Evolutionary conservation across 768 basidiomycete genomes (phyloP), one percentile per base, ranked within the genome.

Genomic region (Chalciporus piperatus): DNA sequence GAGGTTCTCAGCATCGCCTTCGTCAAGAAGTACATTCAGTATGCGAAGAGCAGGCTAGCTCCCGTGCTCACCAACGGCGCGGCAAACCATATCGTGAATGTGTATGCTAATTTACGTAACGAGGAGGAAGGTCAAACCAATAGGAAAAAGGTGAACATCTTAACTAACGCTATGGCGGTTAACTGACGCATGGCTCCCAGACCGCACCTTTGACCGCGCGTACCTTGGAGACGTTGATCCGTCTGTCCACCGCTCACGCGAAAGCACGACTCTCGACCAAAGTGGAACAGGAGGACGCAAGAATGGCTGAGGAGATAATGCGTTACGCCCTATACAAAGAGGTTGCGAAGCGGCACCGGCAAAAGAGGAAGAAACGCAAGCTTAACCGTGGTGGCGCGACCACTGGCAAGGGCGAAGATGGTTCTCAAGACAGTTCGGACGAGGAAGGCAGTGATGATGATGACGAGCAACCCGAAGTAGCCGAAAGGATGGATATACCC

Each of bases 1-100:
- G 94, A 98, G 70, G 85, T 99, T 35, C 77, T 99, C 51, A 92
- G 85, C 60, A 92, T 97, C 54, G 74, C 87, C 6, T 99, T 99
- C 65, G 85, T 99, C 67, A 99, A 99, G 74, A 98, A 98, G 72
- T 98, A 95, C 62, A 89, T 99, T 51, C 96, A 98, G 70, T 98
- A 98, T 62, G 90, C 96, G 39, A 98, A 98, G 73, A 89, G 83
- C 70, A 85, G 87, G 61, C 79, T 85, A 16, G 80, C 88, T 51
- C 97, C 97, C 2, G 83, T 80, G 20, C 73, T 98, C 57, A 96
- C 92, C 7, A 88, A 93, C 66, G 93, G 90, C 37, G 97, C 97
- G 6, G 92, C 95, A 50, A 94, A 97, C 67, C 81, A 87, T 68
- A 98, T 99, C 56, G 89, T 96, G 37, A 82, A 89, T 43, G 89